Base-by-base conservation (phyloP, 768 basidiomycete species). In the Leccinum imitatum region DNA sequence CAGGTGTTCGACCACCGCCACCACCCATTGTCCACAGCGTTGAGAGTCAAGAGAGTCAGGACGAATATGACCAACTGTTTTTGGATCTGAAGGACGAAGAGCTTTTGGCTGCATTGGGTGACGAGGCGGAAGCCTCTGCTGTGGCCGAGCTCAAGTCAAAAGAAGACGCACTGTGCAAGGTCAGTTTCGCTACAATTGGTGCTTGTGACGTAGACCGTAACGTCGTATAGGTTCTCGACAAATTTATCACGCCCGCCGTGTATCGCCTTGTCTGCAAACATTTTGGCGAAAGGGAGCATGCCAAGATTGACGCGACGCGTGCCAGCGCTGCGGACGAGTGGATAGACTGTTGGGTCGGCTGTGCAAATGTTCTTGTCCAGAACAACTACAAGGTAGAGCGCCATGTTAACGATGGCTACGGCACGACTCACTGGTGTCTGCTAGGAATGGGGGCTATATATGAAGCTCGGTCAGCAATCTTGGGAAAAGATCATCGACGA, bases 281-380 rank as follows among this genome's bases (percentile, higher is more conserved):
- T 74, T 72, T 85, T 68, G 68, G 71, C 52, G 78, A 77, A 25
- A 68, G 68, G 19, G 63, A 67, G 31, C 48, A 66, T 17, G 60
- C 58, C 15, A 63, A 56, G 56, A 59, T 53, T 10, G 64, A 64
- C 21, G 64, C 70, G 53, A 58, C 63, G 57, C 64, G 70, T 53
- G 51, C 62, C 9, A 60, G 60, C 30, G 80, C 82, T 53, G 79
- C 84, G 27, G 83, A 84, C 64, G 68, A 72, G 27, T 84, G 90
- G 78, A 78, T 91, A 33, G 82, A 84, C 57, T 87, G 86, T 64
- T 94, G 91, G 90, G 77, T 89, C 7, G 84, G 86, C 5, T 91
- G 87, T 64, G 85, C 84, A 1, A 79, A 79, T 57, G 79, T 92
- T 17, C 66, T 86, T 15, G 80, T 89, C 6, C 81, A 82, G 63